Percentiles rank a stretch among this genome's conserved stretches.
Conservation (phyloP, 495 filamentous ascomycete species). For the Trichoderma orchidacearum region DNA sequence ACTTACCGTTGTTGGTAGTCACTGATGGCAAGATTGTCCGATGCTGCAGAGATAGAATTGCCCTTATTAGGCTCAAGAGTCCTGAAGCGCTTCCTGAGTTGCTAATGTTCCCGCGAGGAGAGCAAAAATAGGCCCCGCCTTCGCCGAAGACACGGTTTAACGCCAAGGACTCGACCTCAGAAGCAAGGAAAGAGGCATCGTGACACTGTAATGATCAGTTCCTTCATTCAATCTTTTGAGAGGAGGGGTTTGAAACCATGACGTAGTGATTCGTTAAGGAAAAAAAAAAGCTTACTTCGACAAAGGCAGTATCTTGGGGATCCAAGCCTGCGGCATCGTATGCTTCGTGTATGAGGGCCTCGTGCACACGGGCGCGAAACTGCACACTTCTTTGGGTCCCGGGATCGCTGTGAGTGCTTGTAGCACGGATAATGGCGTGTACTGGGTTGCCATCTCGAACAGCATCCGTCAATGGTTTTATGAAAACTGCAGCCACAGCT, state of each 20-base stretch:
- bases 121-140: constrained; percentile 28
- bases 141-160: constrained; percentile 11
- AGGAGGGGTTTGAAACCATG: background rate
- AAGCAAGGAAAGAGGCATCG: background rate
- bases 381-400: background rate
- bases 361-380: background rate
- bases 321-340: background rate
- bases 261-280: background rate
- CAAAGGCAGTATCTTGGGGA: background rate
- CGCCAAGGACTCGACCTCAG: background rate
- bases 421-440: constrained; percentile 35
- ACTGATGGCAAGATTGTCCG: constrained; percentile 15
- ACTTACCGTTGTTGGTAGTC: background rate
- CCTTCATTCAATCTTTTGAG: background rate
- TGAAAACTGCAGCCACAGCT: constrained; percentile 14
- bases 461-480: constrained; percentile 36
- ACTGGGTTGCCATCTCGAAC: constrained; percentile 33
- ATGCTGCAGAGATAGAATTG: constrained; percentile 30
- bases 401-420: constrained; percentile 3
- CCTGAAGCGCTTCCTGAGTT: constrained; percentile 35
- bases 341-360: background rate
- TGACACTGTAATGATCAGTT: background rate
- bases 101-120: constrained; percentile 35
- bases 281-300: background rate
- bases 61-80: constrained; percentile 34